phyloP scores from a whole-genome alignment of 352 stramenopile genomes.

The Phytophthora litchii region DNA sequence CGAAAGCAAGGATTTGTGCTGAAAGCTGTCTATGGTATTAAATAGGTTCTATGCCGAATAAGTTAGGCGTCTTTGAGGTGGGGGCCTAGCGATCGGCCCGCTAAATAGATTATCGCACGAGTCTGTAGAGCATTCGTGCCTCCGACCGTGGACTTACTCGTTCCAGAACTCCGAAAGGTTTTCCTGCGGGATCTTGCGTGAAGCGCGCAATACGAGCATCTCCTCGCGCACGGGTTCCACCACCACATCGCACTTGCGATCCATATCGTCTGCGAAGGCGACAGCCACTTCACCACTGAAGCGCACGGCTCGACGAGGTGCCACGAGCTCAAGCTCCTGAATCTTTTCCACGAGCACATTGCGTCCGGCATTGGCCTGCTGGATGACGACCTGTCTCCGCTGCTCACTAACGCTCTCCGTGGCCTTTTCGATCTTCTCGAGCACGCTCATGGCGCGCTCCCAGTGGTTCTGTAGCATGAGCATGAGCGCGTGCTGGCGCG shows the following conservation, averaged over 20 bases:
- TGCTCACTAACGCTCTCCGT: conserved; percentile 70
- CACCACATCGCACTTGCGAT: conserved; percentile 55
- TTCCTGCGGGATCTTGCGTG: conserved; percentile 65
- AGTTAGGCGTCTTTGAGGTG: conserved; percentile 25
- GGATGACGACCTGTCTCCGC: conserved; percentile 67
- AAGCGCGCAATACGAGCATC: conserved; percentile 80
- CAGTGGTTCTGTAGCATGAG: conserved; percentile 84
- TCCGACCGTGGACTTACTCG: conserved; percentile 25
- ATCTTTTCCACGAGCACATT: conserved; percentile 40
- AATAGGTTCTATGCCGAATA: conserved; percentile 45
- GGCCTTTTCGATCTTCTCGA: conserved; percentile 79
- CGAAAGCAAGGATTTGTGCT: not conserved
- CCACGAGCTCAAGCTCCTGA: conserved; percentile 35
- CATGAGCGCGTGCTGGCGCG: conserved; percentile 71
- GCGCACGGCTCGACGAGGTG: conserved; percentile 42
- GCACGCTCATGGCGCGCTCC: conserved; percentile 69
- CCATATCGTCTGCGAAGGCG: conserved; percentile 62
- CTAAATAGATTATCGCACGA: conserved; percentile 29
- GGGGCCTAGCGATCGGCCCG: conserved; percentile 25
- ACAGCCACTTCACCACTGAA: conserved; percentile 68
- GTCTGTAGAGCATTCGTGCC: conserved; percentile 7
- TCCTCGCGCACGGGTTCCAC: conserved; percentile 67
- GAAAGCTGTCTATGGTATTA: conserved; percentile 26
- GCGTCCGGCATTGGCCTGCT: conserved; percentile 57
- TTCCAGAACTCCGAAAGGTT: conserved; percentile 86